Evolutionary conservation across 202 grass and related monocot species (phyloP).

Genomic region (Saccharum hybrid): DNA sequence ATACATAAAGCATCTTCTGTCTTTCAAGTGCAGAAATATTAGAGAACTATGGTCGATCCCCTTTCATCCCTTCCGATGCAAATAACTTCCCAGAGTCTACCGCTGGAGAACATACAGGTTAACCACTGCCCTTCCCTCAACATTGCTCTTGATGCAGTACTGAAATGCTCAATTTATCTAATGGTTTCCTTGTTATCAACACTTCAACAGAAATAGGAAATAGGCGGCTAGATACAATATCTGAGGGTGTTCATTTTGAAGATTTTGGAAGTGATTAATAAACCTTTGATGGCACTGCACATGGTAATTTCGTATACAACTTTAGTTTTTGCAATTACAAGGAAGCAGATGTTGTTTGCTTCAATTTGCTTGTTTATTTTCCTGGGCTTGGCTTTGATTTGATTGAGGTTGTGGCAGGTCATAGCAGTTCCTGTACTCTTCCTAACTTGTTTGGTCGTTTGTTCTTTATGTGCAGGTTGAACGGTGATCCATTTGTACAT

Average conservation of each 20-base stretch:
- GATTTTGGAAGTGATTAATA: conserved; percentile 87
- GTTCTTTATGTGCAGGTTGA: conserved; percentile 48
- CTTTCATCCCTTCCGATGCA: conserved; percentile 78
- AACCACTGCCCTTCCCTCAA: background rate
- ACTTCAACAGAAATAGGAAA: conserved; percentile 60
- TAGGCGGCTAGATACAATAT: conserved; percentile 91
- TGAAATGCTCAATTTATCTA: conserved; percentile 36
- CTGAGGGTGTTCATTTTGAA: conserved; percentile 87
- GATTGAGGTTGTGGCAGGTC: background rate
- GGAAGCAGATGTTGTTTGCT: conserved; percentile 2
- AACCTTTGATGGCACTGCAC: conserved; percentile 36
- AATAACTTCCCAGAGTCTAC: conserved; percentile 77
- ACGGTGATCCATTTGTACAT: conserved; percentile 49
- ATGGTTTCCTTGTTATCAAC: conserved; percentile 37
- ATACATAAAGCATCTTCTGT: conserved; percentile 34
- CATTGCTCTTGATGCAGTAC: conserved; percentile 28
- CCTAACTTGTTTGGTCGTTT: conserved; percentile 2
- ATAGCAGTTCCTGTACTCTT: background rate
- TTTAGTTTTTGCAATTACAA: background rate
- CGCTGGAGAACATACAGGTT: conserved; percentile 68
- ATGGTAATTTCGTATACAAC: conserved; percentile 54
- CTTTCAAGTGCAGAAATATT: conserved; percentile 76
- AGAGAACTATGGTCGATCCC: conserved; percentile 97
- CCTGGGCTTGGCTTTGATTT: conserved; percentile 21
- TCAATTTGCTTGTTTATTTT: conserved; percentile 7